Evolutionary conservation across 768 basidiomycete species (phyloP).

Genomic region (Leccinellum albellum): DNA sequence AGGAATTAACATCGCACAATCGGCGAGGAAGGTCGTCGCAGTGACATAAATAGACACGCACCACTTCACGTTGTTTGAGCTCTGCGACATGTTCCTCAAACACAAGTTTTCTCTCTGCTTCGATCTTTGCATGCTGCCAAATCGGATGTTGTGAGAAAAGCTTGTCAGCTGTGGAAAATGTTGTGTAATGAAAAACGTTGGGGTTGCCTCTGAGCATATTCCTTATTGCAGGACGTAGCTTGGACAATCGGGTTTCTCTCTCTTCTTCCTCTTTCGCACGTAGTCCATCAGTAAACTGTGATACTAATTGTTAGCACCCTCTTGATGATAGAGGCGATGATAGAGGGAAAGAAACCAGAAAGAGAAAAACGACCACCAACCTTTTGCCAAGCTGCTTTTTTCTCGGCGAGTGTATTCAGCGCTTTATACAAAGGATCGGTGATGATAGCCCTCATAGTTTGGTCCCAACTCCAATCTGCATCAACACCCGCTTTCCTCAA

Average conservation of each 20-base stretch:
- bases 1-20: slow-evolving; percentile 3
- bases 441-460: slow-evolving; percentile 96
- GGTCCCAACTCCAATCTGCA: slow-evolving; percentile 95
- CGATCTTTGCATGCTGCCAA: slow-evolving; percentile 85
- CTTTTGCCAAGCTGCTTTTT: slow-evolving; percentile 92
- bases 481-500: slow-evolving; percentile 88
- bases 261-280: slow-evolving; percentile 84
- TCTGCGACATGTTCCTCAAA: slow-evolving; percentile 91
- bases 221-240: slow-evolving; percentile 81
- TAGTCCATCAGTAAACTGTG: slow-evolving; percentile 67
- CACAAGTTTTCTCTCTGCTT: slow-evolving; percentile 80
- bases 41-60: slow-evolving; percentile 36
- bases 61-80: slow-evolving; percentile 85
- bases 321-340: neutral
- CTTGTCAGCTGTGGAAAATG: slow-evolving; percentile 84
- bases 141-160: slow-evolving; percentile 84
- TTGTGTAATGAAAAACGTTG: slow-evolving; percentile 87
- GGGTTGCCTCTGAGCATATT: slow-evolving; percentile 86
- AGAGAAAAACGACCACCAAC: slow-evolving; percentile 40
- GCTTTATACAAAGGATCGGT: slow-evolving; percentile 97
- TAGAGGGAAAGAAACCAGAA: neutral
- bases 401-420: slow-evolving; percentile 88
- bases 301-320: slow-evolving; percentile 6
- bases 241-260: slow-evolving; percentile 74
- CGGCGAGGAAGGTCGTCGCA: neutral